Evolutionary conservation across 306 rosid genomes (phyloP).

Genomic region (Quercus dentata): DNA sequence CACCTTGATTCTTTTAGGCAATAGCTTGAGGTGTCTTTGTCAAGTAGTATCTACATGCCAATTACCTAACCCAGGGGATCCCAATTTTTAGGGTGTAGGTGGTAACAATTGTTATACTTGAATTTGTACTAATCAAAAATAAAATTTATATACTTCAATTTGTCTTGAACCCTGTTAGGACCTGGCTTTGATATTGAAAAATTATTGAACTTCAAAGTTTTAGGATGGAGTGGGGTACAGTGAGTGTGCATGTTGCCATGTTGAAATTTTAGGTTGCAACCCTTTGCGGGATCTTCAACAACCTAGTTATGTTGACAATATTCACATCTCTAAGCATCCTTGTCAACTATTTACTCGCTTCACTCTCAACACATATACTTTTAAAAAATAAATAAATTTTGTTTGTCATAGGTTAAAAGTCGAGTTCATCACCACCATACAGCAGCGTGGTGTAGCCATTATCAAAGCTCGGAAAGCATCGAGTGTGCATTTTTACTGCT

Average conservation of each 20-base stretch:
- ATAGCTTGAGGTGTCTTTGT: background rate
- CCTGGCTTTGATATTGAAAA: too few relatives aligned
- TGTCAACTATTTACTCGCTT: background rate
- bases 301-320: background rate
- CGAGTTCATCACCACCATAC: slow-evolving; percentile 63
- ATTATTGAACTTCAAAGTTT: too few relatives aligned
- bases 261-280: too few relatives aligned
- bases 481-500: slow-evolving; percentile 65
- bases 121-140: background rate
- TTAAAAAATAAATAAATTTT: too few relatives aligned
- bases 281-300: background rate
- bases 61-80: background rate
- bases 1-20: background rate
- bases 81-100: background rate
- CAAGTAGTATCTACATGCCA: too few relatives aligned
- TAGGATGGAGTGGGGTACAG: too few relatives aligned
- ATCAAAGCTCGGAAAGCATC: slow-evolving; percentile 60
- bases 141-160: too few relatives aligned
- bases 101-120: background rate
- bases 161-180: background rate
- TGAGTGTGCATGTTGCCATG: too few relatives aligned
- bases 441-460: slow-evolving; percentile 68
- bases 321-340: background rate
- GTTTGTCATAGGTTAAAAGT: slow-evolving; percentile 50
- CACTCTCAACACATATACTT: too few relatives aligned